Percentiles rank a stretch among this genome's conserved stretches.
Evolutionary conservation across 1,139 yeast genomes (phyloP).

Genomic region (Taphrina communis): DNA sequence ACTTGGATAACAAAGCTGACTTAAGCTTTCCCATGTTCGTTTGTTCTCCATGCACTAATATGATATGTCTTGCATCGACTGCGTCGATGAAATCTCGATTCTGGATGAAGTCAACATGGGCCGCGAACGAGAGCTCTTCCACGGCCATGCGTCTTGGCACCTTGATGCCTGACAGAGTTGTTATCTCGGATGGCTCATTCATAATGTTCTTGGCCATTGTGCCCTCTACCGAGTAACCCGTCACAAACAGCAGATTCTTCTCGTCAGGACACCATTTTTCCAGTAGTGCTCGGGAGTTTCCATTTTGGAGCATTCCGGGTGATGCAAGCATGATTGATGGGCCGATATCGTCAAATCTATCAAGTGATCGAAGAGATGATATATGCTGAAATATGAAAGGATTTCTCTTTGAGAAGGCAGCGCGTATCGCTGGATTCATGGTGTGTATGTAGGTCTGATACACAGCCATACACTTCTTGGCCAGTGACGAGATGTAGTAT

Average conservation of each 20-base stretch:
- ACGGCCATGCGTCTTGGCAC: constrained; percentile 86
- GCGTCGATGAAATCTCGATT: constrained; percentile 87
- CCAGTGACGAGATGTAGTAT: constrained; percentile 89
- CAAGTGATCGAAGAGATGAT: constrained; percentile 77
- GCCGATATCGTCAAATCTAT: constrained; percentile 86
- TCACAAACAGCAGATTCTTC: constrained; percentile 80
- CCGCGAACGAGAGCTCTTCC: constrained; percentile 98
- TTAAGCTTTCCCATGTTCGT: constrained; percentile 97
- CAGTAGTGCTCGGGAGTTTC: constrained; percentile 84
- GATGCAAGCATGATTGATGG: constrained; percentile 96
- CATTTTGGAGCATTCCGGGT: constrained; percentile 98
- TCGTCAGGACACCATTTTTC: constrained; percentile 99
- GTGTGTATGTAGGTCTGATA: constrained; percentile 94
- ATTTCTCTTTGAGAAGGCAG: constrained; percentile 76
- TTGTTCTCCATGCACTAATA: constrained; percentile 94
- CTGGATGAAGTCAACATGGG: constrained; percentile 96
- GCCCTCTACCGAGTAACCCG: constrained; percentile 98
- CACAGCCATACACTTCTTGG: constrained; percentile 95
- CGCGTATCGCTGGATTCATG: constrained; percentile 91
- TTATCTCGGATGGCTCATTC: constrained; percentile 87
- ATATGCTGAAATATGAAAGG: constrained; percentile 91
- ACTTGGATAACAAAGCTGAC: constrained; percentile 87
- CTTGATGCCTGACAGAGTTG: constrained; percentile 65
- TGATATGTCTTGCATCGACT: constrained; percentile 73
- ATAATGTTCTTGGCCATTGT: constrained; percentile 92